A percentile compares a stretch with the other conserved stretches of the same genome.
phyloP scores from a whole-genome alignment of 441 rosid species.

The Cnidoscolus chayamansa region DNA sequence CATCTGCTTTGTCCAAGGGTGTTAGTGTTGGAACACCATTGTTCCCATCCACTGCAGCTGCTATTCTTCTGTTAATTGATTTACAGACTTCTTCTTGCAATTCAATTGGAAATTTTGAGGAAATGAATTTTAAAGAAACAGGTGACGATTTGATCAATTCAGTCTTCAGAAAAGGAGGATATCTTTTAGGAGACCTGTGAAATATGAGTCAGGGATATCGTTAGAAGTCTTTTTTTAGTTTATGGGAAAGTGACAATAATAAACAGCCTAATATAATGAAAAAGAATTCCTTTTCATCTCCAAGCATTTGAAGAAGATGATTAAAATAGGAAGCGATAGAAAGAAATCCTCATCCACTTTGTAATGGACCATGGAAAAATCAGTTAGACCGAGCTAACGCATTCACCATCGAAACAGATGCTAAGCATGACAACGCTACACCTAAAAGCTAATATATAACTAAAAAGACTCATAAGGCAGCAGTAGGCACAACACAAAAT shows the following conservation, averaged over 20 bases:
- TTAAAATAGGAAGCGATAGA: background rate
- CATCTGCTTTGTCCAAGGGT: conserved; percentile 28
- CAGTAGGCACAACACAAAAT: background rate
- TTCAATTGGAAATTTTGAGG: conserved; percentile 22
- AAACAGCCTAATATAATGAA: background rate
- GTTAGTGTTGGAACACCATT: conserved; percentile 42
- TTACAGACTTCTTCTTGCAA: conserved; percentile 22
- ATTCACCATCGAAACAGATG: background rate
- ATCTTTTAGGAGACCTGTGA: conserved; percentile 29
- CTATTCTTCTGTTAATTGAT: conserved; percentile 31
- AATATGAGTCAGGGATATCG: conserved; percentile 1
- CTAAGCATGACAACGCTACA: background rate
- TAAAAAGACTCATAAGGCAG: background rate
- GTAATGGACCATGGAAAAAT: background rate
- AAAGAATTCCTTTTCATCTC: background rate
- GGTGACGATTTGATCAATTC: conserved; percentile 16
- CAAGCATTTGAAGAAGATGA: background rate
- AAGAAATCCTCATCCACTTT: too few relatives aligned
- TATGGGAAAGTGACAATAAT: background rate
- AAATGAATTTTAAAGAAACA: conserved; percentile 12
- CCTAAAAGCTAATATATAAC: background rate
- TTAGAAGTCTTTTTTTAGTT: background rate
- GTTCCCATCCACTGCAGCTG: conserved; percentile 25
- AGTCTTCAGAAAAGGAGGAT: conserved; percentile 23
- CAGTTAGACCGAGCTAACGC: background rate